Base-by-base conservation (phyloP, 1,284 basidiomycete genomes). In the Apiotrichum mycotoxinovorans region DNA sequence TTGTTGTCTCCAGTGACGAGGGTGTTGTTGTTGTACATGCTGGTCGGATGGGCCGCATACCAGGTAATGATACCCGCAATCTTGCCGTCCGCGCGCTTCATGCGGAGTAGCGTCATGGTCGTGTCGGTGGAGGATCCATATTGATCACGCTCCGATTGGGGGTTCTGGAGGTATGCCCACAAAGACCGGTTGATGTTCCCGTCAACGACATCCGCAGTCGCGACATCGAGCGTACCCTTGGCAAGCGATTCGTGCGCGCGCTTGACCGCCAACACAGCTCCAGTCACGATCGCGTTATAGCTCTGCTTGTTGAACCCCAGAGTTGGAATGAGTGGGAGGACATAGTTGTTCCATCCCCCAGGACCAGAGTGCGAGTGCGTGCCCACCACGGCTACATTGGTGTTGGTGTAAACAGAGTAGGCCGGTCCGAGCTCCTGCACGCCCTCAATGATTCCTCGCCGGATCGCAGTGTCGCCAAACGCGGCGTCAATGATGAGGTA, bases 1-100 rank as follows among this genome's bases (percentile, higher is more conserved):
- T 61, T 61, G 45, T 61, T 61, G 52, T 61, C 59, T 17, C 59
- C 59, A 0, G 52, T 54, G 14, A 61, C 59, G 15, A 44, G 49
- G 17, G 55, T 57, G 52, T 61, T 61, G 49, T 52, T 54, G 41
- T 50, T 57, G 49, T 54, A 51, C 30, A 49, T 45, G 5, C 27
- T 35, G 17, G 59, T 61, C 15, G 55, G 52, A 49, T 61, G 59
- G 34, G 53, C 54, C 17, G 55, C 49, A 41, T 61, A 61, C 59
- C 59, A 61, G 40, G 37, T 52, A 17, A 61, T 44, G 7, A 57
- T 37, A 42, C 49, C 59, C 12, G 54, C 23, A 23, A 38, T 25
- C 45, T 57, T 61, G 26, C 40, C 44, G 43, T 54, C 49, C 4
- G 27, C n/a, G 27, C 54, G 54, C 38, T 26, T 27, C 8, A 61